These are phyloP conservation scores for Debaryomyces robertsiae DNA, from an alignment of 1,139 yeast genomes.

Conservation along the genomic window DNA sequence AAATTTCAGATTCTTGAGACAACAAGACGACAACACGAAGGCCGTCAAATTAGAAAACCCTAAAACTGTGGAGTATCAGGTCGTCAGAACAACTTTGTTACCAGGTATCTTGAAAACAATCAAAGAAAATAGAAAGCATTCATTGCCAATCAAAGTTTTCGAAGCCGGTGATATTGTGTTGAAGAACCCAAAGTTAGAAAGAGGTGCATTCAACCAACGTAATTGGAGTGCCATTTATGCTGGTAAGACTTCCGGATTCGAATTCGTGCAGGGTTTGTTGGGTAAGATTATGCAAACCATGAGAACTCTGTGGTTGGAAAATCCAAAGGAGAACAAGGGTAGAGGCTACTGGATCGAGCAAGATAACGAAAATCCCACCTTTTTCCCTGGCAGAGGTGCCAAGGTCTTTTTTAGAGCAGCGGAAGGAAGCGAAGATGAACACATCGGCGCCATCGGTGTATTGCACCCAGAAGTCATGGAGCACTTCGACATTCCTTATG, in stretches of 20 bases:
- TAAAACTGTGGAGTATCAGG: slow-evolving; percentile 95
- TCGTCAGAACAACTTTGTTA: slow-evolving; percentile 89
- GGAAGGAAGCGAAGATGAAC: slow-evolving; percentile 56
- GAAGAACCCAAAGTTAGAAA: slow-evolving; percentile 77
- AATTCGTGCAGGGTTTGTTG: slow-evolving; percentile 87
- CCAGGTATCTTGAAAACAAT: slow-evolving; percentile 96
- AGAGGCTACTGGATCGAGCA: slow-evolving; percentile 90
- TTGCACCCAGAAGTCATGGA: slow-evolving; percentile 93
- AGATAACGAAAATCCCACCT: slow-evolving; percentile 67
- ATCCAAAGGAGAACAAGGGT: slow-evolving; percentile 48
- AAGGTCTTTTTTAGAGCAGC: slow-evolving; percentile 70
- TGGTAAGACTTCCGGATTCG: slow-evolving; percentile 95
- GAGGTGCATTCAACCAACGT: slow-evolving; percentile 90
- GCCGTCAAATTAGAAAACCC: slow-evolving; percentile 96
- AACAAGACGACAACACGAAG: slow-evolving; percentile 66
- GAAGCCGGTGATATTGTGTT: slow-evolving; percentile 95
- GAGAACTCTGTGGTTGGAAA: slow-evolving; percentile 81
- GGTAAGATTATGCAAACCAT: slow-evolving; percentile 96
- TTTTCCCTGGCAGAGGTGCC: slow-evolving; percentile 98
- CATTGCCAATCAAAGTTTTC: slow-evolving; percentile 91
- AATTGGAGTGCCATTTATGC: slow-evolving; percentile 94
- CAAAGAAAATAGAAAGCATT: slow-evolving; percentile 93
- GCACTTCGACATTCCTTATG: slow-evolving; percentile 88
- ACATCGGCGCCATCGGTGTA: slow-evolving; percentile 87
- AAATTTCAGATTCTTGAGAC: slow-evolving; percentile 83